Base-by-base conservation (phyloP, 345 rosid genomes). In the Passiflora organensis region DNA sequence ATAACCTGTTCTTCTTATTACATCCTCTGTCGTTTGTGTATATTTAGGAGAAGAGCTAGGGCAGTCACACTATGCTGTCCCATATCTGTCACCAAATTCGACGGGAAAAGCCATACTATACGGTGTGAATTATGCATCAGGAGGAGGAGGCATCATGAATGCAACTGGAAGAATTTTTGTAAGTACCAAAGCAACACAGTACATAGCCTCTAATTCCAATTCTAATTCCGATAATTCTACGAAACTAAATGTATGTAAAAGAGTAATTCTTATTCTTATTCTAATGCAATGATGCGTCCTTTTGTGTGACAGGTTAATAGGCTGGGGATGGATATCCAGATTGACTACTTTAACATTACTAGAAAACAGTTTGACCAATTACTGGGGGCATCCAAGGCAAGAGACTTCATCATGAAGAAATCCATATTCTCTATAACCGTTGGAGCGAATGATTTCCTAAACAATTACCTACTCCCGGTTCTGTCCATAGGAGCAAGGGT, bases 131-230 rank as follows among this genome's bases (percentile, higher is more conserved):
- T 91, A 85, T 60, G 98, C 93, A 22, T 91, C 96, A 13, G 98
- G 98, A 45, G 98, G 83, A 65, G 98, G 95, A 72, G 96, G 98
- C 38, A 65, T 91, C 60, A 45, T 87, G 76, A 91, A 91, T 72
- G 96, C 90, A 28, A 91, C 98, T 2, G 98, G 98, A 53, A 83
- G 88, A 72, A 81, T 91, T 4, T 91, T 91, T 63, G 97, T 86
- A 6, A 57, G 18, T 18, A 69, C 78, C 19, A 38, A 43, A 28
- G 3, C 34, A 28, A 28, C 34, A 3, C 34, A 28, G 5, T 28
- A 28, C 8, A n/a, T n/a, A n/a, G n/a, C n/a, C n/a, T n/a, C n/a
- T n/a, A n/a, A n/a, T n/a, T n/a, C n/a, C n/a, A n/a, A n/a, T n/a
- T n/a, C n/a, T n/a, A n/a, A n/a, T n/a, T n/a, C n/a, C n/a, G n/a